Percentiles rank a stretch among this genome's conserved stretches.
Conservation (phyloP, 2,329 filamentous ascomycete species). For the Scopulariopsis brevicaulis region DNA sequence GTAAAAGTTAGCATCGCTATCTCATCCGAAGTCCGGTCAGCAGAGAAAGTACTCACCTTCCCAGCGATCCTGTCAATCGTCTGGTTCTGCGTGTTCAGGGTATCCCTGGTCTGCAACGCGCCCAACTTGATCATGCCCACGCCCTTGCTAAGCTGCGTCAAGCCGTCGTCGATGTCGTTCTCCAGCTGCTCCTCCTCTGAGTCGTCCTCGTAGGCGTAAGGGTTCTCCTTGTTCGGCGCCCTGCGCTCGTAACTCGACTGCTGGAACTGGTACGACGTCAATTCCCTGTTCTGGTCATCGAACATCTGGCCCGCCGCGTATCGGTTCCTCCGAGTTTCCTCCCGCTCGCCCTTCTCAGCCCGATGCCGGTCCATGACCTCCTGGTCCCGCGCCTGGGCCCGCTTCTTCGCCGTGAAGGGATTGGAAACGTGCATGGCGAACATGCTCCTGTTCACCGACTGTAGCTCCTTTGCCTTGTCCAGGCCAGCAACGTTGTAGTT, state of each 20-base stretch:
- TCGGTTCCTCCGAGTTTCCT: constrained; percentile 39
- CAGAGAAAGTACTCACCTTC: constrained; percentile 46
- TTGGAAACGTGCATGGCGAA: constrained; percentile 73
- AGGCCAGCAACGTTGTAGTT: constrained; percentile 67
- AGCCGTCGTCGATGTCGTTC: constrained; percentile 42
- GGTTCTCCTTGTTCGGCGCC: constrained; percentile 19
- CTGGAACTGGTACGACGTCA: not conserved
- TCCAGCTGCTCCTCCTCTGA: constrained; percentile 37
- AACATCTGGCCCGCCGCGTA: not conserved
- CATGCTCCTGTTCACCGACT: constrained; percentile 81
- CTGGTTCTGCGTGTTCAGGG: constrained; percentile 68
- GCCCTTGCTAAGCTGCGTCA: constrained; percentile 58
- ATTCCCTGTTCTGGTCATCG: not conserved
- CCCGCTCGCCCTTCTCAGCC: constrained; percentile 52
- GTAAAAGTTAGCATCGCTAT: not conserved
- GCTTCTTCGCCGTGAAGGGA: constrained; percentile 61
- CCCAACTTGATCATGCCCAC: constrained; percentile 62
- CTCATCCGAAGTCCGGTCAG: not conserved
- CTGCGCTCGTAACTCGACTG: not conserved
- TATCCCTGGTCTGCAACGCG: constrained; percentile 61
- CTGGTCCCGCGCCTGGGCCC: constrained; percentile 53
- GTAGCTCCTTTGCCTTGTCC: constrained; percentile 72
- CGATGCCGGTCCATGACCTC: constrained; percentile 59
- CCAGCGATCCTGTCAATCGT: constrained; percentile 62
- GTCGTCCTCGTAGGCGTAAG: constrained; percentile 69